Percentiles rank a stretch among this genome's conserved stretches.
phyloP scores from a whole-genome alignment of 495 filamentous ascomycete species.

The Neurospora sp. region DNA sequence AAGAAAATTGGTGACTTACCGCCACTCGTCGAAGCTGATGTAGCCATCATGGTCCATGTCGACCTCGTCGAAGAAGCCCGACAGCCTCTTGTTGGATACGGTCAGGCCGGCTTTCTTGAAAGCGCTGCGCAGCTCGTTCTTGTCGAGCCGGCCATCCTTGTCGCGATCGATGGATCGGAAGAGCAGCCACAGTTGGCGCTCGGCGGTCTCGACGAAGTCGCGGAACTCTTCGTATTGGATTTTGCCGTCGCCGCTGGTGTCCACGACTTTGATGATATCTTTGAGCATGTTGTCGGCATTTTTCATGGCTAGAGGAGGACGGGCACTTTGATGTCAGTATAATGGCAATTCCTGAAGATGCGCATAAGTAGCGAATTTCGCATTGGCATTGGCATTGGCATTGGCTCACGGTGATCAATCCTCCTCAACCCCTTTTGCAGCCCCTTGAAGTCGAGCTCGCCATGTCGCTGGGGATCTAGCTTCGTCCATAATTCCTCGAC shows the following conservation, averaged over 20 bases:
- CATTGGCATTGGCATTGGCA: background rate
- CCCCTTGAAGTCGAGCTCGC: conserved; percentile 70
- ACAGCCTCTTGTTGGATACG: conserved; percentile 65
- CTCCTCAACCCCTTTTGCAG: conserved; percentile 74
- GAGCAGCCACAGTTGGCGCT: conserved; percentile 66
- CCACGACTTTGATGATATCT: conserved; percentile 68
- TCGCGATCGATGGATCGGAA: conserved; percentile 85
- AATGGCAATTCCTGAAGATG: background rate
- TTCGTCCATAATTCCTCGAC: conserved; percentile 70
- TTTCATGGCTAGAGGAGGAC: conserved; percentile 59
- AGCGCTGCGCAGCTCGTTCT: conserved; percentile 66
- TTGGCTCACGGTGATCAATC: conserved; percentile 81
- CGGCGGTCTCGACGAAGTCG: conserved; percentile 75
- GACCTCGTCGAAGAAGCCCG: conserved; percentile 80
- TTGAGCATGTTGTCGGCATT: conserved; percentile 82
- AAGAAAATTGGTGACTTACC: conserved; percentile 46
- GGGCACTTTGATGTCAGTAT: conserved; percentile 13
- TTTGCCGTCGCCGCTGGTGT: conserved; percentile 75
- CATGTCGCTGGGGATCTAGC: conserved; percentile 65
- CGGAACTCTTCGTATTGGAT: conserved; percentile 92
- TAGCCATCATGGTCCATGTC: conserved; percentile 81
- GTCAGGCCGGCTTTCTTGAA: conserved; percentile 69
- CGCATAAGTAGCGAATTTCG: background rate
- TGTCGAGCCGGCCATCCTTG: conserved; percentile 79
- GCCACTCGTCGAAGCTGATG: conserved; percentile 92